These are phyloP conservation scores for Porogramme epimiltina DNA, from an alignment of 1,284 basidiomycete species.

Conservation along the genomic window DNA sequence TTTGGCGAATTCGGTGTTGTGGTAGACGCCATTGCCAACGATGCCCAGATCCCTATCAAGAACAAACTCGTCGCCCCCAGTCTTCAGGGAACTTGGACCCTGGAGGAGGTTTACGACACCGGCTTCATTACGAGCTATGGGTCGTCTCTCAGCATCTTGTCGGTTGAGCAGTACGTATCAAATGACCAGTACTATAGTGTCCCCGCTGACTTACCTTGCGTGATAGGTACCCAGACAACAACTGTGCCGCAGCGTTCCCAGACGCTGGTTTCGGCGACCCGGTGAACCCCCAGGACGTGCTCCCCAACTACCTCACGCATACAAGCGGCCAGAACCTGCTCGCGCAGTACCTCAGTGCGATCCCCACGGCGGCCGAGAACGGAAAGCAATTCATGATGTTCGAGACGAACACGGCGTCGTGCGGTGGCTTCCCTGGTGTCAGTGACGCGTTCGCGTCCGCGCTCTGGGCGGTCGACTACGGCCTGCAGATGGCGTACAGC, in stretches of 20 bases:
- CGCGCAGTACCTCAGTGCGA: constrained; percentile 48
- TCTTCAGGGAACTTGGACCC: constrained; percentile 47
- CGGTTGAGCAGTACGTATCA: constrained; percentile 53
- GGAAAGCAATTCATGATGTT: constrained; percentile 53
- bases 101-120: constrained; percentile 46
- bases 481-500: constrained; percentile 59
- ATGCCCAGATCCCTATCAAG: constrained; percentile 36
- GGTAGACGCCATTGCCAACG: constrained; percentile 41
- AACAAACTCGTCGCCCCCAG: constrained; percentile 52
- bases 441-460: constrained; percentile 66
- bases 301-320: constrained; percentile 61
- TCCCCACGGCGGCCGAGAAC: constrained; percentile 40
- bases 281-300: constrained; percentile 50
- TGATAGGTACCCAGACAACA: constrained; percentile 55
- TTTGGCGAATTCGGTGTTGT: constrained; percentile 49
- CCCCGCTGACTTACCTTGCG: too few species aligned
- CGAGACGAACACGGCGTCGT: constrained; percentile 60
- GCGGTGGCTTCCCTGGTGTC: constrained; percentile 57
- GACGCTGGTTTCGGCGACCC: constrained; percentile 20
- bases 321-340: constrained; percentile 47
- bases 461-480: constrained; percentile 73
- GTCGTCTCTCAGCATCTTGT: constrained; percentile 40
- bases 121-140: constrained; percentile 45
- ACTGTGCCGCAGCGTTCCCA: constrained; percentile 56
- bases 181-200: neutral